Base-by-base conservation (phyloP, 192 early-diverging fungal species). In the Backusella luteola region DNA sequence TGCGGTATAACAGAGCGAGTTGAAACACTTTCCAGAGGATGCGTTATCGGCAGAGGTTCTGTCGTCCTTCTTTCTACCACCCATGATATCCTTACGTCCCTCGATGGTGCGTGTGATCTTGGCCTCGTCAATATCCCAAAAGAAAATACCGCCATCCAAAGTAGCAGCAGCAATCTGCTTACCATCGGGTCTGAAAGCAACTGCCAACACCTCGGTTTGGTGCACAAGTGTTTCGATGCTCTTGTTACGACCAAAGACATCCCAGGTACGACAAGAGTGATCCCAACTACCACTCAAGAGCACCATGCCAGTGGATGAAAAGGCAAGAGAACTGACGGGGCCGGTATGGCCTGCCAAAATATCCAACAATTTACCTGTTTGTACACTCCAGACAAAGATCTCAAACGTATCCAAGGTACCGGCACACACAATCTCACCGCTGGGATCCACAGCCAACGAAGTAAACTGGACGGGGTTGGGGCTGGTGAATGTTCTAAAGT, bases 321-420 rank as follows among this genome's bases (percentile, higher is more conserved):
- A 99, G 0, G 89, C 89, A 67, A 99, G 84, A 6, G 84, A 81
- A 71, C 92, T 92, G 63, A 99, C 89, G 0, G 98, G 97, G 1
- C 93, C 98, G 76, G 94, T 91, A 79, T 99, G 98, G 2, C 97
- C 98, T 36, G 90, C 87, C 26, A 98, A 84, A 69, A 98, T 93
- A 79, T 99, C 98, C 29, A 99, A 84, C 56, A 99, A 85, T 77
- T 97, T 95, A n/a, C 98, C 98, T 0, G 97, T 99, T 80, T 99
- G 97, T 76, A 99, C 95, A 71, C 94, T 95, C 98, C 98, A 99
- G 73, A 99, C 92, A 81, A 90, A 99, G 44, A 99, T 96, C 78
- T 99, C 97, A 84, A 98, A 99, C 6, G 94, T 91, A 80, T 99
- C 96, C 77, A 91, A 85, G 52, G 92, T 93, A 36, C 97, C 97